Base-by-base conservation (phyloP, 2,329 filamentous ascomycete genomes). In the Xylaria polymorpha region DNA sequence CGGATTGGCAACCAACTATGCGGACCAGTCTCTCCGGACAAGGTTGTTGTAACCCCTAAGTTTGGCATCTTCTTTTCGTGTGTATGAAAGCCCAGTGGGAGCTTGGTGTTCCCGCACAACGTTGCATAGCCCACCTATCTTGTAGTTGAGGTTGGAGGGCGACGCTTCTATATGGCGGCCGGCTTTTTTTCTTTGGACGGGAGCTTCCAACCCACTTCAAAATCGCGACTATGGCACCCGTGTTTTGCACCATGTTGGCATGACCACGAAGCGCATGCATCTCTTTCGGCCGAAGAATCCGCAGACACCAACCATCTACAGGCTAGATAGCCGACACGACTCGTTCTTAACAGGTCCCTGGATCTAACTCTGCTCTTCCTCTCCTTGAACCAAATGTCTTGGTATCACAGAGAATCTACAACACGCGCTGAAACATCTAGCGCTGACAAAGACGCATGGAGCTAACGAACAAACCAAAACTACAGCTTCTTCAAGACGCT, bases 401-500 rank as follows among this genome's bases (percentile, higher is more conserved):
- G 5, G 9, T 8, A 12, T 9, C 35, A 8, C 4, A 22, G 12
- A n/a, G 10, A 22, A 48, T 25, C 22, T 25, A 15, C 12, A 15
- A 43, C 43, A n/a, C 7, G 15, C n/a, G 20, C 59, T 25, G 14
- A 22, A 32, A 32, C 15, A 57, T 41, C n/a, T 7, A 9, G 35
- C 57, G 41, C 35, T n/a, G 8, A 25, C 35, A 18, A 56, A 22
- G 12, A 41, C 0, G 1, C 29, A 50, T 4, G 5, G n/a, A 50
- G 58, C 68, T 70, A 60, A 70, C 65, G 20, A 63, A 43, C n/a
- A 43, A 29, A 35, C 37, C 60, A 29, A 60, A 60, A 41, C n/a
- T 37, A 4, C 79, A 96, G 93, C 85, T 98, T 98, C 86, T 98
- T 98, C 90, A 98, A 98, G 83, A 98, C 95, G 63, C 92, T 98